Evolutionary conservation across 805 yeast species (phyloP), one percentile per base, ranked within the genome.

Genomic region (Candida insectorum): DNA sequence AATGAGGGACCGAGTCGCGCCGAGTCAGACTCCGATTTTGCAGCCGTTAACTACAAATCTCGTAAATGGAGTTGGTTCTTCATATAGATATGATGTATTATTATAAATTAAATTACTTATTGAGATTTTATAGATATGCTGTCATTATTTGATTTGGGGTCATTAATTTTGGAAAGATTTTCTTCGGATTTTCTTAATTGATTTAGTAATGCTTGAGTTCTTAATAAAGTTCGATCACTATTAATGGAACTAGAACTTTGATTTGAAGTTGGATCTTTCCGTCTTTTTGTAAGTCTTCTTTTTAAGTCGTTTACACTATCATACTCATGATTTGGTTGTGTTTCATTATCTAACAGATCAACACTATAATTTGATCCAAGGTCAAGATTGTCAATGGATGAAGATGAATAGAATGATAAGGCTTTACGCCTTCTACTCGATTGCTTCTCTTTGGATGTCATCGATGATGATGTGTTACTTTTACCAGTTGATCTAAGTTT

Each of bases 191-290:
- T 10, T 15, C 69, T 32, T 23, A 66, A 49, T 33, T 60, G 59
- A 26, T 52, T 54, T 26, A 66, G 52, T 71, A 66, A 64, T 1
- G 59, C 56, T 38, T 62, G 69, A 0, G 71, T 69, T 32, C 73
- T 41, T 13, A 61, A 45, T 55, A 63, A 51, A 2, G 58, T 37
- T 27, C 49, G 47, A 36, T 64, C 68, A 11, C 34, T 17, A 8
- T 42, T 37, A 5, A 25, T 26, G 2, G 34, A 17, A 22, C 44
- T 43, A 19, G 19, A 16, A 26, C 39, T 43, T 4, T 13, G 12
- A 10, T 7, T 27, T 16, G 16, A n/a, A 7, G 34, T 32, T 3
- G 27, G 28, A 11, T 36, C 45, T 22, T 49, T 51, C 33, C 48
- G 54, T 29, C 72, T 40, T 4, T 56, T 49, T 4, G 69, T 62